A percentile compares a stretch with the other conserved stretches of the same genome.
Evolutionary conservation across 225 moss, liverwort and hornwort species (phyloP).

Genomic region (Climacium dendroides): DNA sequence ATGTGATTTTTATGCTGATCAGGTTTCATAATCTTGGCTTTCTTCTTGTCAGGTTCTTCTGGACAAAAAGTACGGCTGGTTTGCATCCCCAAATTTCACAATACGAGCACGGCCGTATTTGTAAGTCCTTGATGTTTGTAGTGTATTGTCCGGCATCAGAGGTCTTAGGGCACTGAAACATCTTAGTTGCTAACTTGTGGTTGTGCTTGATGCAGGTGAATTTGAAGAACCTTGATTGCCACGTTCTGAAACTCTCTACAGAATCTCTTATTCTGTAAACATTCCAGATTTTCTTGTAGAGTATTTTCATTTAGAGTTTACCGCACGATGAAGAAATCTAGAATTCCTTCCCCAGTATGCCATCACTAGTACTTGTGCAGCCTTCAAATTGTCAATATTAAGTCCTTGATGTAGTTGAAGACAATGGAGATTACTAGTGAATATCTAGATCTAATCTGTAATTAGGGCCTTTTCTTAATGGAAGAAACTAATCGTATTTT

Average conservation of each 20-base stretch:
- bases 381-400: background rate
- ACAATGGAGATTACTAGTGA: background rate
- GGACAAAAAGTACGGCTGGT: slow-evolving; percentile 61
- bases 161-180: background rate
- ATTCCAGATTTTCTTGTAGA: background rate
- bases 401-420: background rate
- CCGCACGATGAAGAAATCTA: background rate
- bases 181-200: background rate
- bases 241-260: slow-evolving; percentile 49
- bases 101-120: slow-evolving; percentile 65
- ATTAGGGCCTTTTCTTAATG: background rate
- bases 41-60: slow-evolving; percentile 37
- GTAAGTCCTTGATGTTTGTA: slow-evolving; percentile 23
- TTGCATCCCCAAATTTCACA: slow-evolving; percentile 78
- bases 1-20: background rate
- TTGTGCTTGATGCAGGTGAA: slow-evolving; percentile 25
- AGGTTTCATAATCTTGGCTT: background rate
- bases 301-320: background rate
- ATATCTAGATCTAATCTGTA: background rate
- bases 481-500: background rate
- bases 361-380: background rate
- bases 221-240: slow-evolving; percentile 47
- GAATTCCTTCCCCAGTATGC: background rate
- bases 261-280: slow-evolving; percentile 15
- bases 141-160: background rate